Conservation (phyloP, 345 rosid genomes). For the Citrus hindsii region DNA sequence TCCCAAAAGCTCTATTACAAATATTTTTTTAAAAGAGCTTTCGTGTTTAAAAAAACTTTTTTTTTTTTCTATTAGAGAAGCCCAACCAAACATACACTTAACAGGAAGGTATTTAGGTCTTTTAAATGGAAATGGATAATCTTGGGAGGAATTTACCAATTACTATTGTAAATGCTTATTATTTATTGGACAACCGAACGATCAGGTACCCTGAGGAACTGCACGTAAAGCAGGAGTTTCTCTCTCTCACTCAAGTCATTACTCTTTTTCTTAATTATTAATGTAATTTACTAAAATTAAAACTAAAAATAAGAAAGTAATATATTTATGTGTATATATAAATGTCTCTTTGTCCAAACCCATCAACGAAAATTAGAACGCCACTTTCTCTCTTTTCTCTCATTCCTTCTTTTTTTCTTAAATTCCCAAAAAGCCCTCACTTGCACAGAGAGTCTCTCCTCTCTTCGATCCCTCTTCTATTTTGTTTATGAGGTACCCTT, state of each 20-base stretch:
- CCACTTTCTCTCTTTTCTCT: not conserved
- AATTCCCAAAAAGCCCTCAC: not conserved
- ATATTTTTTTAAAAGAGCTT: no score
- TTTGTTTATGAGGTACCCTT: constrained; percentile 47
- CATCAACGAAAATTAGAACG: not conserved
- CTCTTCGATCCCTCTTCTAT: constrained; percentile 21
- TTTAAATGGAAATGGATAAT: no score
- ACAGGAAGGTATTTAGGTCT: no score
- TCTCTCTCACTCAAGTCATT: not conserved
- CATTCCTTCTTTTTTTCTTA: not conserved
- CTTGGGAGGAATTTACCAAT: no score
- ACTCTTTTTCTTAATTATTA: not conserved
- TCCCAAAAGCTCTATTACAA: no score
- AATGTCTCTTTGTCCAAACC: not conserved
- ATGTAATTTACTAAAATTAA: not conserved
- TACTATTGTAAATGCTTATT: not conserved
- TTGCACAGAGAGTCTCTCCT: constrained; percentile 19
- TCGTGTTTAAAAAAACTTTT: no score
- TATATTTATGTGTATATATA: not conserved
- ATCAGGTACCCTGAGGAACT: not conserved
- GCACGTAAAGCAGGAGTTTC: not conserved
- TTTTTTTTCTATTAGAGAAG: no score
- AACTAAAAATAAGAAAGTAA: not conserved
- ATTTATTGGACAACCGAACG: not conserved
- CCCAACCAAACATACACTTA: no score